Percentiles rank a stretch among this genome's conserved stretches.
Conservation (phyloP, 768 basidiomycete genomes). For the Boletus barrowsii region DNA sequence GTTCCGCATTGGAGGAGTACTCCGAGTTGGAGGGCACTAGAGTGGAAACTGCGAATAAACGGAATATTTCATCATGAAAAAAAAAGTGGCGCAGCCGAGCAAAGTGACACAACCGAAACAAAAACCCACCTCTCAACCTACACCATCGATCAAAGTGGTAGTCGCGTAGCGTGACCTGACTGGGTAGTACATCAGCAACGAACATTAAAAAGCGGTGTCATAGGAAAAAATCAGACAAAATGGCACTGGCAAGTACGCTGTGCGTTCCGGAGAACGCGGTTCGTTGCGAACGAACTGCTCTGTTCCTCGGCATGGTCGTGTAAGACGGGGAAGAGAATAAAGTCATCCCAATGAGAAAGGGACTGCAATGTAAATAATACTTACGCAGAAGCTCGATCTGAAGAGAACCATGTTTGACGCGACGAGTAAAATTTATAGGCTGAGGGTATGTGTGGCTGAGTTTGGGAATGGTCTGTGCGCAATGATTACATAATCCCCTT, state of each 20-base stretch:
- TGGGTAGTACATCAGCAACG: constrained; percentile 14
- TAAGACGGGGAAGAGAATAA: constrained; percentile 92
- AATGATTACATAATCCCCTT: constrained; percentile 23
- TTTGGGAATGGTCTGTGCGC: constrained; percentile 34
- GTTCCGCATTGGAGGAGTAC: constrained; percentile 74
- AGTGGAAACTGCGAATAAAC: constrained; percentile 89
- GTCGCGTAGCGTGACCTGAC: neutral
- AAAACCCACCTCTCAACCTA: constrained; percentile 22
- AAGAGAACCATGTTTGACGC: neutral
- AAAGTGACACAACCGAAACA: constrained; percentile 3
- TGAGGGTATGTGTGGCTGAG: constrained; percentile 20
- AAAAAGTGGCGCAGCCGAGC: constrained; percentile 20
- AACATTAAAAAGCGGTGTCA: neutral
- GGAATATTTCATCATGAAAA: constrained; percentile 55
- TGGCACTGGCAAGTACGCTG: constrained; percentile 88
- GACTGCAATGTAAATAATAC: neutral
- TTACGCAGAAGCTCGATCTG: constrained; percentile 7
- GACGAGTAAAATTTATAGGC: constrained; percentile 27
- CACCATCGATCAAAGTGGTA: neutral
- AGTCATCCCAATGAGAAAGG: constrained; percentile 49
- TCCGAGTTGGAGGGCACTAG: constrained; percentile 60
- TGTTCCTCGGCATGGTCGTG: constrained; percentile 84
- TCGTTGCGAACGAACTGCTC: constrained; percentile 78
- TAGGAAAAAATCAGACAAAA: constrained; percentile 61
- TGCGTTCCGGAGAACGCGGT: constrained; percentile 58